Evolutionary conservation across 768 basidiomycete species (phyloP).

Genomic region (Naganishia onofrii): DNA sequence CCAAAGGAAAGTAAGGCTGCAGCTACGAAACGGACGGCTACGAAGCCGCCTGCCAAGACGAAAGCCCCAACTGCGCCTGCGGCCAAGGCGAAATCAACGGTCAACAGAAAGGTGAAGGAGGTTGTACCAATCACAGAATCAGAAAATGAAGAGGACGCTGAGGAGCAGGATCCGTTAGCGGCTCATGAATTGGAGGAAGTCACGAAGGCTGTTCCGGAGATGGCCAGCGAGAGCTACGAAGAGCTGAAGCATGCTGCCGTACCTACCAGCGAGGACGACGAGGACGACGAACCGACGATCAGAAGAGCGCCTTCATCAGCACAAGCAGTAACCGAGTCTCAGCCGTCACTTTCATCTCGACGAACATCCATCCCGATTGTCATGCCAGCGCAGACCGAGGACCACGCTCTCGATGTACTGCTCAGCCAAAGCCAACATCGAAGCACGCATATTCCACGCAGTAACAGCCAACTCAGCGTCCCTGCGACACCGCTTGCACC

Average conservation of each 20-base stretch:
- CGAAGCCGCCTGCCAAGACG: not conserved
- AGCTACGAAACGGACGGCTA: not conserved
- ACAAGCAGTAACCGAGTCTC: not conserved
- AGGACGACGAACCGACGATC: slow-evolving; percentile 14
- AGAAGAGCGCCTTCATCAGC: slow-evolving; percentile 4
- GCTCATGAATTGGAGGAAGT: not conserved
- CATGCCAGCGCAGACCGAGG: slow-evolving; percentile 10
- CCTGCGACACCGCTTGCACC: not conserved
- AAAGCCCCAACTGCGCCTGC: not conserved
- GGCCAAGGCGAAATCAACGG: not conserved
- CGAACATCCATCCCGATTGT: not conserved
- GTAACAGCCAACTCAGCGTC: not conserved
- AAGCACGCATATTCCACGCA: not conserved
- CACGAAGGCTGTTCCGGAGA: not conserved
- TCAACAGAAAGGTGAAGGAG: slow-evolving; percentile 7
- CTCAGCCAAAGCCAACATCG: slow-evolving; percentile 25
- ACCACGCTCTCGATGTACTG: slow-evolving; percentile 13
- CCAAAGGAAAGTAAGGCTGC: not conserved
- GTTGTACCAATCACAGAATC: slow-evolving; percentile 2
- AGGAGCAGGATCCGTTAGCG: slow-evolving; percentile 1
- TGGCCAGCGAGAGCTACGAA: not conserved
- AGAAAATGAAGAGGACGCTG: slow-evolving; percentile 2
- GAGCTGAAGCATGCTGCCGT: not conserved
- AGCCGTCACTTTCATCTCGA: not conserved
- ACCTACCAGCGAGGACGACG: not conserved